Base-by-base conservation (phyloP, 345 rosid genomes). In the Gossypium rotundifolium region DNA sequence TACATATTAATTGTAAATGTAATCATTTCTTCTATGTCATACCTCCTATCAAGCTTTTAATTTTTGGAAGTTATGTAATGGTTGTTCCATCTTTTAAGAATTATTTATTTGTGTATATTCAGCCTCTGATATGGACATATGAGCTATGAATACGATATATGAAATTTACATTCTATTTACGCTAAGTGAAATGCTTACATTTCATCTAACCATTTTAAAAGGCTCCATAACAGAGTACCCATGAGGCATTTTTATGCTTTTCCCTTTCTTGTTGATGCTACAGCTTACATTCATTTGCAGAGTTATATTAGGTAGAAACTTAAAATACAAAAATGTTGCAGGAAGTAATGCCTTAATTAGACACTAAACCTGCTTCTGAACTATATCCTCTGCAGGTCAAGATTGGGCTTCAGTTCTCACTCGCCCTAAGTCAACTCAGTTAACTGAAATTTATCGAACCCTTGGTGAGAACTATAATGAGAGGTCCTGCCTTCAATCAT, bases 401-500 rank as follows among this genome's bases (percentile, higher is more conserved):
- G 83, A 95, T 95, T 81, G 97, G 96, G 55, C 96, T 95, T 63
- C 88, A 68, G 99, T 95, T 78, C 94, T 95, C 75, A 91, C 97
- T 25, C 98, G 98, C 48, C 99, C 98, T 10, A 73, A 84, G 74
- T 84, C 91, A 23, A 91, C 84, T 71, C 83, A 85, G 76, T 76
- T 95, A 63, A 98, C 99, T 54, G 82, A 85, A 45, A 79, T 95
- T 76, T 95, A 93, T 81, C 88, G 97, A 59, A 85, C 88, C 16
- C 86, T 92, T 10, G 98, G 98, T 25, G 93, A 91, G 85, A 88
- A 90, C 66, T 95, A 89, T 79, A 88, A 85, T 62, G 97, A 93
- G 75, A 88, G 96, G 97, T 92, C 68, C 84, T 94, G 68, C 97
- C 98, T 42, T 91, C 98, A n/a, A 91, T 94, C 78, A 88, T 93